These are phyloP conservation scores for Catunica adiposa DNA, from an alignment of 2,329 filamentous ascomycete species.

Conservation along the genomic window DNA sequence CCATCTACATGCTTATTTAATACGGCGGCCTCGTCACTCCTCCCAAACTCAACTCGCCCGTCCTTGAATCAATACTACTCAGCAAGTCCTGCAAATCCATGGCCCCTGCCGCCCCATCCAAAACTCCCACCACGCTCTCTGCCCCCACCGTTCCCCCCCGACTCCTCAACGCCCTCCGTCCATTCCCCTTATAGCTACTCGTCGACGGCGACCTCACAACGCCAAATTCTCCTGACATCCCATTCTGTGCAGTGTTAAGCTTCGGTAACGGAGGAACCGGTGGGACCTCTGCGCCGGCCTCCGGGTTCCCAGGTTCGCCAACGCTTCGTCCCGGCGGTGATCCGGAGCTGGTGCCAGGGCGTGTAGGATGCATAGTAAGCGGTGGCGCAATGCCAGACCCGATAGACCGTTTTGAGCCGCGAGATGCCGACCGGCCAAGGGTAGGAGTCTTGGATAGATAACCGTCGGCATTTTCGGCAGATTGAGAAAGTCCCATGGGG, in stretches of 20 bases:
- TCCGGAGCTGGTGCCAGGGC: background rate
- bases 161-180: slow-evolving; percentile 8
- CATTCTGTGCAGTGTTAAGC: slow-evolving; percentile 16
- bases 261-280: slow-evolving; percentile 40
- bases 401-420: slow-evolving; percentile 12
- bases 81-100: slow-evolving; percentile 35
- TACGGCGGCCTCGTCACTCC: slow-evolving; percentile 34
- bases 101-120: slow-evolving; percentile 12
- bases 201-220: slow-evolving; percentile 8
- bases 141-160: slow-evolving; percentile 7
- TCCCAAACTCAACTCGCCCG: slow-evolving; percentile 29
- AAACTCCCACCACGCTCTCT: slow-evolving; percentile 1
- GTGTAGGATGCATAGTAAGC: slow-evolving; percentile 28
- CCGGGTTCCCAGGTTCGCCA: slow-evolving; percentile 18
- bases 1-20: slow-evolving; percentile 18
- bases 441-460: slow-evolving; percentile 16
- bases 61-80: slow-evolving; percentile 33
- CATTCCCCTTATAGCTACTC: slow-evolving; percentile 5
- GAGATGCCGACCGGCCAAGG: slow-evolving; percentile 23
- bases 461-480: slow-evolving; percentile 6
- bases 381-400: slow-evolving; percentile 18
- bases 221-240: background rate
- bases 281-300: slow-evolving; percentile 29
- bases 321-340: slow-evolving; percentile 16
- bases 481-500: slow-evolving; percentile 20